Evolutionary conservation across 345 rosid species (phyloP), one percentile per base, ranked within the genome.

Genomic region (Trapa bicornis): DNA sequence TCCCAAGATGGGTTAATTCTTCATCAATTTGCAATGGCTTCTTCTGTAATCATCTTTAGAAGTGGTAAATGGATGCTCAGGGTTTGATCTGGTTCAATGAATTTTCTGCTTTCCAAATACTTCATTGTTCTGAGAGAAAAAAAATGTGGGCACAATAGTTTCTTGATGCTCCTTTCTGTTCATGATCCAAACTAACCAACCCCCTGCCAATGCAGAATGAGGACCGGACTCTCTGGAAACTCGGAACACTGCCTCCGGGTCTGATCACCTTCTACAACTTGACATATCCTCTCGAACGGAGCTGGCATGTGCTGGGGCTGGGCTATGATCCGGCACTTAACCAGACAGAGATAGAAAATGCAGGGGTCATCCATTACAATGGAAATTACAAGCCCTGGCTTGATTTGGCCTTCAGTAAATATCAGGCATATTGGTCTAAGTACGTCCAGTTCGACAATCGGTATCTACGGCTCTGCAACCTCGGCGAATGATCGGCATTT

Each of bases 361-460:
- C 85, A 58, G 97, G 90, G 4, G 97, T 91, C 4, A 81, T 94
- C 71, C 97, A 94, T 75, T 94, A 91, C 89, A 91, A 94, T 45
- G 97, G 99, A 64, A 94, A 91, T 82, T 83, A 86, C 84, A 94
- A 91, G 85, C 99, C 97, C 29, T 94, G 97, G 99, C 81, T 94
- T 80, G 87, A 89, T 63, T 76, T 94, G 83, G 97, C 99, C 6
- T 72, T 89, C 17, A 69, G 87, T 75, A 94, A 91, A 83, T 94
- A 94, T 87, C 86, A 75, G 75, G 33, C 86, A 5, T 94, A 86
- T 77, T 94, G 99, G 97, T 86, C 96, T 54, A 91, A 75, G 79
- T 83, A 89, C 67, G 89, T 94, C 3, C 69, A 75, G 84, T 82
- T 53, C 66, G 87, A 86, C 75, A 91, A 87, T 76, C 86, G 84